Percentiles rank a stretch among this genome's conserved stretches.
Conservation (phyloP, 345 rosid species). For the Syzygium aromaticum region DNA sequence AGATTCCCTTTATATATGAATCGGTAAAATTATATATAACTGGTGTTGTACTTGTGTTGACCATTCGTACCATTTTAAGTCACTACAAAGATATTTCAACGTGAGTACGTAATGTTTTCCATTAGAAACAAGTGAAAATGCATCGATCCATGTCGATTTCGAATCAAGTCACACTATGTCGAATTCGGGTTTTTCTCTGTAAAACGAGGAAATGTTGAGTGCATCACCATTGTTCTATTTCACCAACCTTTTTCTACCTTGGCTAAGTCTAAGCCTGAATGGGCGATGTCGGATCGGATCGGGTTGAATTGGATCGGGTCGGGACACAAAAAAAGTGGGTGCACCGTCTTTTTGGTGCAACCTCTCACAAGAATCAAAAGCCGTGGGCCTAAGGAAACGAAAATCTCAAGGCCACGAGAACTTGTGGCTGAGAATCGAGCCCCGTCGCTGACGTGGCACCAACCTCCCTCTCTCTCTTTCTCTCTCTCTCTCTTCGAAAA, state of each 20-base stretch:
- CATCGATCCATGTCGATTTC: accelerated
- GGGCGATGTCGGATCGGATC: not conserved
- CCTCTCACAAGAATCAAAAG: not conserved
- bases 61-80: not conserved
- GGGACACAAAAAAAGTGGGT: not conserved
- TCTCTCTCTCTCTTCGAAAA: not conserved
- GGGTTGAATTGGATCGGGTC: not conserved
- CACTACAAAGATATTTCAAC: not conserved
- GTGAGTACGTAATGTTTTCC: not conserved
- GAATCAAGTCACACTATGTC: not conserved
- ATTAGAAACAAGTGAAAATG: not conserved
- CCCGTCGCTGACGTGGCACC: slow-evolving; percentile 57
- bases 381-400: not conserved
- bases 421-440: slow-evolving; percentile 80
- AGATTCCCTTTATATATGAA: not conserved
- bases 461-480: slow-evolving; percentile 62
- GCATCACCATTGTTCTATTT: not conserved
- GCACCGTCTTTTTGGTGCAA: not conserved
- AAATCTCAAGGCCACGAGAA: slow-evolving; percentile 65
- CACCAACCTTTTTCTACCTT: not conserved
- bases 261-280: not conserved
- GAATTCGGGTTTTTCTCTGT: not conserved
- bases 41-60: accelerated
- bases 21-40: accelerated
- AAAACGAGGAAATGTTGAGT: not conserved